These are phyloP conservation scores for Rhododendron simsii DNA, from an alignment of 148 eudicot species.

Conservation along the genomic window DNA sequence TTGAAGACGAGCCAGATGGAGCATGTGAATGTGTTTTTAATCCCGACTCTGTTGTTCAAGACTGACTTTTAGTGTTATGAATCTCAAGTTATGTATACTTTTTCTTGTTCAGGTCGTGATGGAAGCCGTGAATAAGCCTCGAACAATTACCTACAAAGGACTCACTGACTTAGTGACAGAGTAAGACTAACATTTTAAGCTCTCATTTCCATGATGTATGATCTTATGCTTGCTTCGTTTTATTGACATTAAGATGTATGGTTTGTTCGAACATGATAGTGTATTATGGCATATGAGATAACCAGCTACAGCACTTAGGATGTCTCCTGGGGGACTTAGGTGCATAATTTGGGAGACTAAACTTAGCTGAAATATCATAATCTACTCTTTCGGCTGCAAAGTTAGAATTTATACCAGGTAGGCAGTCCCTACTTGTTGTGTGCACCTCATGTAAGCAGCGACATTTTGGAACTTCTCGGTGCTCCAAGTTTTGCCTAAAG, in stretches of 20 bases:
- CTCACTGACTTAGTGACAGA: constrained; percentile 95
- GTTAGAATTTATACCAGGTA: neutral
- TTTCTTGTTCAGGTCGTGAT: constrained; percentile 72
- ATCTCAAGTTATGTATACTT: constrained; percentile 1
- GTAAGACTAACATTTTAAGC: constrained; percentile 36
- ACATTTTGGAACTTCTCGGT: neutral
- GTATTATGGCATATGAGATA: neutral
- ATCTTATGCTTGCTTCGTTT: neutral
- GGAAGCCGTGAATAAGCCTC: constrained; percentile 97
- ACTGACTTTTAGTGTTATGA: neutral
- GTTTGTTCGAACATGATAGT: neutral
- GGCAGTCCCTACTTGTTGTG: neutral
- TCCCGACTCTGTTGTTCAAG: neutral
- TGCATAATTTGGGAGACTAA: neutral
- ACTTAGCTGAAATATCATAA: neutral
- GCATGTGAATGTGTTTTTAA: neutral
- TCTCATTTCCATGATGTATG: constrained; percentile 5
- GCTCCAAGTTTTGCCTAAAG: neutral
- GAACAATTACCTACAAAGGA: constrained; percentile 84
- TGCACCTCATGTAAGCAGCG: neutral
- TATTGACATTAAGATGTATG: neutral
- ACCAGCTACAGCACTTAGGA: neutral
- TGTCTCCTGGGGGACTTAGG: neutral
- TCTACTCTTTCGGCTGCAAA: neutral
- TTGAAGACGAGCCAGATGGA: neutral